Base-by-base conservation (phyloP, 345 rosid species). In the Bruguiera parviflora region DNA sequence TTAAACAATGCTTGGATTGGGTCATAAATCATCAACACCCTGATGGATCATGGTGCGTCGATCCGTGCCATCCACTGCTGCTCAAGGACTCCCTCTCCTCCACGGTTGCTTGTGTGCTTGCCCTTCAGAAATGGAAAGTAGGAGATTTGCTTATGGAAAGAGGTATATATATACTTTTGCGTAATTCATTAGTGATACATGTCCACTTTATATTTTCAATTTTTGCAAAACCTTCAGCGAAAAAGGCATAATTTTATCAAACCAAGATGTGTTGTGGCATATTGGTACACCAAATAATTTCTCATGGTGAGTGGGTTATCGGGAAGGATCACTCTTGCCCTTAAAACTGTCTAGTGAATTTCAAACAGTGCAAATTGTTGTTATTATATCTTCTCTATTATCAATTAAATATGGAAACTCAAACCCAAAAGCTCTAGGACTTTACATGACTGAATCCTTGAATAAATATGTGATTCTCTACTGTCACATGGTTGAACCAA, bases 401-500 rank as follows among this genome's bases (percentile, higher is more conserved):
- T 35, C 33, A 0, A 5, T 35, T 18, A 2, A 21, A 21, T 35
- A n/a, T n/a, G 85, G 75, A 58, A 92, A 91, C 83, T 84, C 92
- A 0, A 64, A 86, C 68, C 96, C 96, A 22, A 32, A 72, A 72
- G 89, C 84, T 18, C 72, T 86, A 35, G 95, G 87, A 1, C 71
- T 84, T 1, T 78, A 87, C 84, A 86, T 91, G 91, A 89, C 64
- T 0, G 80, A 84, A 27, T 76, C 88, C 29, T 69, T 91, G 70
- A 89, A 87, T 71, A 83, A 81, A 57, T 84, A 78, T 20, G 80
- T 79, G 3, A 82, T 89, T 35, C 76, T 81, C n/a, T 91, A 84
- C 73, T 89, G 90, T 72, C 97, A 89, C 64, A 81, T 84, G 78
- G 81, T 89, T 33, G 92, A 89, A 71, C 85, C 96, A 0, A 86